Base-by-base conservation (phyloP, 73 alveolate genomes). In the Blepharisma stoltei region DNA sequence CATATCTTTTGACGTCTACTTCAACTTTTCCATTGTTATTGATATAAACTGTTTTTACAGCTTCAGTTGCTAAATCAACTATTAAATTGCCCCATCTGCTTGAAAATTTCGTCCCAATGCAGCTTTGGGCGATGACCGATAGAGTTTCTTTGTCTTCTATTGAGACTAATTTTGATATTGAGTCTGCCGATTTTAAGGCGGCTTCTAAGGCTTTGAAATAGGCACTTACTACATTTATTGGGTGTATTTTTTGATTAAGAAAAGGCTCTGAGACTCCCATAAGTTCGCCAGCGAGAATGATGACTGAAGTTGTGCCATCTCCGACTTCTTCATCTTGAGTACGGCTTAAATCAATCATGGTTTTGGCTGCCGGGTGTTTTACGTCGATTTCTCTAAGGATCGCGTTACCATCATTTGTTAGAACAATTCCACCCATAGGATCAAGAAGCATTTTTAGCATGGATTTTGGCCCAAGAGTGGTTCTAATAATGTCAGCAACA, bases 301-400 rank as follows among this genome's bases (percentile, higher is more conserved):
- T 95, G 76, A 95, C 99, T 32, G 97, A 90, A 41, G 99, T 95
- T 18, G 99, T 95, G 14, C 99, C 98, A 79, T 86, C 95, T 54
- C 97, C 99, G 18, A 95, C 99, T 82, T 95, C 99, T 84, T 95
- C 99, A 73, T 95, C 99, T 90, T 95, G 98, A 47, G 98, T 97
- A 32, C 94, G 84, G 47, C 97, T 89, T 70, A 95, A 81, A 80
- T 95, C 99, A 75, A 95, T 95, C 99, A 95, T 95, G 65, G 95
- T 83, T 84, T 95, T 95, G 67, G 99, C 99, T 6, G 99, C 99
- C 1, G 99, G 99, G 77, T 95, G 99, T 66, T 89, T 93, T 25
- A 95, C 99, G 78, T 95, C 97, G 84, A 81, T 81, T 81, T 95
- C 99, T 88, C 99, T 90, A 80, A 95, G 83, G 71, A 95, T 92